Evolutionary conservation across 495 filamentous ascomycete genomes (phyloP), one percentile per base, ranked within the genome.

Genomic region (Staphylotrichum tortipilum): DNA sequence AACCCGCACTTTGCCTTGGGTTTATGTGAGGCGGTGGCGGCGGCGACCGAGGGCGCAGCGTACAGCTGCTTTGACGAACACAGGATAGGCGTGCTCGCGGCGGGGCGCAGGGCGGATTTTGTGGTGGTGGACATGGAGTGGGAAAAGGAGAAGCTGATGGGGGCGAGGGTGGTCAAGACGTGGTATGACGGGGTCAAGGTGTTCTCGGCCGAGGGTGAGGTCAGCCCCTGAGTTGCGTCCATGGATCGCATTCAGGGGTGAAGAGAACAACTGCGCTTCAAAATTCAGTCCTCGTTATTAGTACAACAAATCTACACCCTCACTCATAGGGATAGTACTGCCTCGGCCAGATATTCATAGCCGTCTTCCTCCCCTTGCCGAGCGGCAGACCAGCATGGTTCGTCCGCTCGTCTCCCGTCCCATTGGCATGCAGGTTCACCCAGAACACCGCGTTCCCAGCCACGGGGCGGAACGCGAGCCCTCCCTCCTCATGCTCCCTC

Each of bases 51-150:
- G 26, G 78, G 78, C 3, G 71, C 77, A 5, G 79, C 79, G 38
- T 80, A 78, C 54, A 76, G 74, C 21, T 78, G 73, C 24, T 82
- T 81, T 54, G 74, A 71, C 7, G 79, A 83, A 24, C 59, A 60
- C 30, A 68, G 69, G 51, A 66, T 72, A 17, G 80, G 80, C 0
- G 66, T 53, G 22, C 56, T 83, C 54, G 57, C 66, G 41, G 56
- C 61, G 18, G 79, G 78, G 14, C 64, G 63, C 46, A 70, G 68
- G 60, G 80, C 79, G 3, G 75, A 84, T 54, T 79, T 83, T 53
- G 71, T 73, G 17, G 67, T 83, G 5, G 61, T 79, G 7, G 75
- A 83, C 39, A 81, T 81, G 74, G 67, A 73, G 35, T 80, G 75
- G 73, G 65, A 72, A 15, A 62, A 61, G 12, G 71, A 76, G 29